Evolutionary conservation across 345 rosid genomes (phyloP).

Genomic region (Aethionema arabicum): DNA sequence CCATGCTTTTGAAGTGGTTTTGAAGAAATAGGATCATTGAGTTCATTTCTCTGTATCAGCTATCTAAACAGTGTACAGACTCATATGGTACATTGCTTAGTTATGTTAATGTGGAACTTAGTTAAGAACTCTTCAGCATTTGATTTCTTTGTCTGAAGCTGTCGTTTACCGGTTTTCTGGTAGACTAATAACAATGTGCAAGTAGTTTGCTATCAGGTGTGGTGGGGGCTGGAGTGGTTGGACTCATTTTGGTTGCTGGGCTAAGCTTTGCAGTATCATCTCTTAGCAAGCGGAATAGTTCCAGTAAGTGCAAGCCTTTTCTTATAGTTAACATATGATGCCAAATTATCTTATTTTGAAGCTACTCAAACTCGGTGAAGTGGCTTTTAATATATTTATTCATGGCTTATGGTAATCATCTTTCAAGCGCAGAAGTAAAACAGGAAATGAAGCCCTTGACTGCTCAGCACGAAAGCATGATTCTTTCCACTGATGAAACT

Average conservation of each 20-base stretch:
- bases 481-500: slow-evolving; percentile 43
- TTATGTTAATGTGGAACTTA: slow-evolving; percentile 5
- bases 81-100: slow-evolving; percentile 5
- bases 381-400: neutral
- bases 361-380: neutral
- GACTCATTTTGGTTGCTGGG: slow-evolving; percentile 54
- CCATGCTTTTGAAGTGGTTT: neutral
- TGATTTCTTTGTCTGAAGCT: slow-evolving; percentile 2
- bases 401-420: neutral
- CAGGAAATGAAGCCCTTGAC: slow-evolving; percentile 73
- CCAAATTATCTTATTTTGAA: neutral
- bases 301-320: slow-evolving; percentile 50
- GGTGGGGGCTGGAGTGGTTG: slow-evolving; percentile 74
- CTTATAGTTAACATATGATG: neutral
- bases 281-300: slow-evolving; percentile 48
- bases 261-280: slow-evolving; percentile 64
- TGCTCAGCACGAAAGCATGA: slow-evolving; percentile 50
- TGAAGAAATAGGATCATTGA: neutral
- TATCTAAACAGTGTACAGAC: neutral
- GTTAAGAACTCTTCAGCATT: neutral
- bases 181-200: slow-evolving; percentile 62
- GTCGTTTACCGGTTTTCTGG: slow-evolving; percentile 34
- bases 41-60: neutral
- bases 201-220: slow-evolving; percentile 86
- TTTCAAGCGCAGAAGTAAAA: slow-evolving; percentile 47